phyloP scores from a whole-genome alignment of 2,329 filamentous ascomycete species.

The Aspergillus jensenii region DNA sequence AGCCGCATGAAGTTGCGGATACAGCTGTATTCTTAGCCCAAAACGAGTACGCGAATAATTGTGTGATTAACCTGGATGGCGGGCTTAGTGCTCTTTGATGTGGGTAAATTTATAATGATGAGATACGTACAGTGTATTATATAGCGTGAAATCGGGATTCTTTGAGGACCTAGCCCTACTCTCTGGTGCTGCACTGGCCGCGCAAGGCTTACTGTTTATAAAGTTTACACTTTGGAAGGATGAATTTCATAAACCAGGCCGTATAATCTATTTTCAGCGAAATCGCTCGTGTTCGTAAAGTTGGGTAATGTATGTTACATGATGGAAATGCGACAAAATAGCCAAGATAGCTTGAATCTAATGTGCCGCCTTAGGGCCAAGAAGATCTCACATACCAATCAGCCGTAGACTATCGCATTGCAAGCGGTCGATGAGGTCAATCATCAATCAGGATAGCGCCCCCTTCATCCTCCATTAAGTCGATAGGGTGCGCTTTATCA shows the following conservation, averaged over 20 bases:
- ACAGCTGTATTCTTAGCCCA: slow-evolving; percentile 74
- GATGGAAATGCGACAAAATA: slow-evolving; percentile 6
- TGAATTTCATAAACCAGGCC: not conserved
- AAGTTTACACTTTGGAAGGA: not conserved
- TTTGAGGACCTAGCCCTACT: not conserved
- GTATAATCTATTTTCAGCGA: slow-evolving; percentile 9
- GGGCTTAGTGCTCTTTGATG: slow-evolving; percentile 68
- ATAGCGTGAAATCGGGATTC: not conserved
- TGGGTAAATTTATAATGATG: not conserved
- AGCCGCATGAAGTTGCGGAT: slow-evolving; percentile 72
- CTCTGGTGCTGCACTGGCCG: not conserved
- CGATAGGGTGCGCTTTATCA: slow-evolving; percentile 34
- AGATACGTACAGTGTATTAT: not conserved
- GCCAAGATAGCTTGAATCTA: not conserved
- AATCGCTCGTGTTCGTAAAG: slow-evolving; percentile 7
- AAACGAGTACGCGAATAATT: slow-evolving; percentile 84
- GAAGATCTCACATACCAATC: not conserved
- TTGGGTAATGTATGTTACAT: slow-evolving; percentile 20
- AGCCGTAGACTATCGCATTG: not conserved
- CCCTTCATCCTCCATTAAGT: slow-evolving; percentile 52
- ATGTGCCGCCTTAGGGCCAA: not conserved
- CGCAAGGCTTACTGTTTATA: not conserved
- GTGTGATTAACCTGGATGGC: slow-evolving; percentile 80
- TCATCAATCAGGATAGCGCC: slow-evolving; percentile 66
- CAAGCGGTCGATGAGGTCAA: not conserved